A percentile compares a stretch with the other conserved stretches of the same genome.
Evolutionary conservation across 345 rosid genomes (phyloP).

Genomic region (Hypericum perforatum): DNA sequence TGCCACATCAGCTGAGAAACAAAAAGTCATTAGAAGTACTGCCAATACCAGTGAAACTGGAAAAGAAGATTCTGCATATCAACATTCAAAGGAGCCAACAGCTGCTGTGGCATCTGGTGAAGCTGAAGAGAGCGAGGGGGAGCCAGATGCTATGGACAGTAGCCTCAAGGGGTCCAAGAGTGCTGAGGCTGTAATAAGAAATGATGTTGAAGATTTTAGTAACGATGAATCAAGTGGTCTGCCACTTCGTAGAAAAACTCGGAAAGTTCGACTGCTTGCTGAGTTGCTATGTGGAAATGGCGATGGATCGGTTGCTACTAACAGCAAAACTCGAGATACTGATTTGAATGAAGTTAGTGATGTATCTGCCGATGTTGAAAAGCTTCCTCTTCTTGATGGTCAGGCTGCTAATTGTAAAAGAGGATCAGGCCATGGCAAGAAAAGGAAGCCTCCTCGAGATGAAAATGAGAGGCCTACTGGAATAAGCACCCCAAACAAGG

Average conservation of each 20-base stretch:
- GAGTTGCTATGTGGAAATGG: constrained; percentile 50
- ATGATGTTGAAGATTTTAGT: constrained; percentile 14
- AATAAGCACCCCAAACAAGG: constrained; percentile 28
- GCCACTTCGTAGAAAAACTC: constrained; percentile 44
- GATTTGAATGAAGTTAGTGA: constrained; percentile 20
- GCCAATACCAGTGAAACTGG: neutral
- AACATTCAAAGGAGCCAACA: neutral
- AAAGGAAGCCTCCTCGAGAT: constrained; percentile 42
- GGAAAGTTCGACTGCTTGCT: constrained; percentile 62
- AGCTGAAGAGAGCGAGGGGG: neutral
- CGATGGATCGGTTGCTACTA: constrained; percentile 15
- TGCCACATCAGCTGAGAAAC: neutral
- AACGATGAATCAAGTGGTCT: constrained; percentile 27
- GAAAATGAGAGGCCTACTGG: constrained; percentile 32
- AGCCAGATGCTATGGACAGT: too few relatives aligned
- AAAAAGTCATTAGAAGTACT: neutral
- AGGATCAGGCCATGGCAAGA: constrained; percentile 32
- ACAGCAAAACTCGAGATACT: constrained; percentile 23
- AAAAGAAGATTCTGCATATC: neutral
- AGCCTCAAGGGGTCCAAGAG: constrained; percentile 30
- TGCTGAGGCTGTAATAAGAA: constrained; percentile 27
- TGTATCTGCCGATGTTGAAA: constrained; percentile 19
- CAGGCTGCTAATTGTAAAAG: constrained; percentile 12
- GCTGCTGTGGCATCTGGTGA: neutral
- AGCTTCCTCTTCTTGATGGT: constrained; percentile 14